Percentiles rank a stretch among this genome's conserved stretches.
These are phyloP conservation scores for Lithospermum erythrorhizon DNA, from an alignment of 257 asterid genomes.

Conservation along the genomic window DNA sequence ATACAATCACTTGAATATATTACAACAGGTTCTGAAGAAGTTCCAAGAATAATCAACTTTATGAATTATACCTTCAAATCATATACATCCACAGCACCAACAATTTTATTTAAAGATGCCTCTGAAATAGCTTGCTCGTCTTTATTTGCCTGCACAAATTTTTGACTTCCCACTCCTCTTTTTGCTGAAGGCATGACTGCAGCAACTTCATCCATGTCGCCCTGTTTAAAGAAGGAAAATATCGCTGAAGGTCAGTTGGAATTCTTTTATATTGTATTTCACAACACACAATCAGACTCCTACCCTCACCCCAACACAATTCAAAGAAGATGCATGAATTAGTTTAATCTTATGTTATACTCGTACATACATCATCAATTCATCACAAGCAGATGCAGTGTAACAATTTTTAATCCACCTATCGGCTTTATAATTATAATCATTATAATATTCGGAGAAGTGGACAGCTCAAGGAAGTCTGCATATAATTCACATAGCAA, in stretches of 20 bases:
- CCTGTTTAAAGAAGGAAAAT: conserved; percentile 26
- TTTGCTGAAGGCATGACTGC: conserved; percentile 32
- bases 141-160: conserved; percentile 23
- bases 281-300: not conserved
- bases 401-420: too few species aligned
- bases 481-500: not conserved
- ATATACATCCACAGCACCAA: conserved; percentile 71
- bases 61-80: conserved; percentile 46
- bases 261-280: not conserved
- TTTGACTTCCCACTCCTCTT: conserved; percentile 40
- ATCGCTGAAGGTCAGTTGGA: conserved; percentile 4
- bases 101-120: conserved; percentile 63
- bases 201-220: conserved; percentile 21
- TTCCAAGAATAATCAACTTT: not conserved
- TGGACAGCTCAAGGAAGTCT: too few species aligned
- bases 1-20: not conserved
- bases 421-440: too few species aligned
- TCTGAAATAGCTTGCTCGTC: conserved; percentile 56
- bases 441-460: too few species aligned
- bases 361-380: too few species aligned
- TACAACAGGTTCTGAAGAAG: not conserved
- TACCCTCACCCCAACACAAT: too few species aligned
- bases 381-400: too few species aligned
- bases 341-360: too few species aligned
- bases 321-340: too few species aligned